Evolutionary conservation across 2,329 filamentous ascomycete species (phyloP), one percentile per base, ranked within the genome.

Genomic region (Pseudofabraea citricarpa): DNA sequence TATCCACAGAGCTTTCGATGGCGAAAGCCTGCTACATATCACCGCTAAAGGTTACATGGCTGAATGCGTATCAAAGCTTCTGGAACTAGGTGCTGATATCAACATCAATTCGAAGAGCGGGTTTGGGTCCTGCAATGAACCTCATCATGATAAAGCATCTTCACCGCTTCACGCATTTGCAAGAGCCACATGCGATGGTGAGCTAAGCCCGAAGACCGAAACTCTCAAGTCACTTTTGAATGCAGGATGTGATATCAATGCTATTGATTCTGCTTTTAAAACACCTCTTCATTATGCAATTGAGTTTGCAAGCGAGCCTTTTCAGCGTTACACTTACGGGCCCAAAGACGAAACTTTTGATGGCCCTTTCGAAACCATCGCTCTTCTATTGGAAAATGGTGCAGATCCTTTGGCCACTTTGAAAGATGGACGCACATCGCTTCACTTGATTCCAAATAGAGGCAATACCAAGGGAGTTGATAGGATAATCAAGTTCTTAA

Each of bases 371-470:
- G 35, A 50, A 10, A 22, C 44, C 6, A 41, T 50, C 29, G n/a
- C 40, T n/a, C 36, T 44, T 24, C 21, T 53, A 27, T 21, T 53
- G 18, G 16, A 41, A 21, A 40, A 48, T 15, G 51, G 51, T 20
- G 49, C 49, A 9, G 39, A 29, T 29, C 26, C 26, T 10, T 10
- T 10, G 10, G 26, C 26, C 10, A 9, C 10, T 10, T 29, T 9
- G 3, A 29, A n/a, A 10, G 2, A 3, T 3, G 26, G 26, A 9
- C 3, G 10, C 26, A 29, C 26, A 10, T 9, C 26, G 3, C 26
- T 29, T n/a, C n/a, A n/a, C n/a, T n/a, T n/a, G n/a, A n/a, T n/a
- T n/a, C n/a, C n/a, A n/a, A n/a, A n/a, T n/a, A n/a, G n/a, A n/a
- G n/a, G n/a, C n/a, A n/a, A n/a, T n/a, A n/a, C n/a, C n/a, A n/a